Evolutionary conservation across 78 protist species (phyloP), one percentile per base, ranked within the genome.

Genomic region (Diacronema lutheri): DNA sequence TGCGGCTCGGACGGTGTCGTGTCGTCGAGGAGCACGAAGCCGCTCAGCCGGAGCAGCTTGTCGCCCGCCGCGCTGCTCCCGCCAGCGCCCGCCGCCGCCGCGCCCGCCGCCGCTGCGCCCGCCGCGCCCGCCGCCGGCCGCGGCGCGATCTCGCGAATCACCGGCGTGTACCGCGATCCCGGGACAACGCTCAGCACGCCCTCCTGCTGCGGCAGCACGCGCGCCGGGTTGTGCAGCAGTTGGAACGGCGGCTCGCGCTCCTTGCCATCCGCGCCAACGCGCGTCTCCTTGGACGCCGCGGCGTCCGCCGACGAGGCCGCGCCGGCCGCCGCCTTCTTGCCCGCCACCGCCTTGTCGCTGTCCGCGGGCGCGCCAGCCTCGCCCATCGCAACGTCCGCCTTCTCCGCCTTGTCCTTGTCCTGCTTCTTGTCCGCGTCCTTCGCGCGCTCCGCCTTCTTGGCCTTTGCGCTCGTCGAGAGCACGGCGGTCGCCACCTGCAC

Each of bases 131-230:
- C n/a, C 14, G 38, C 29, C 58, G 56, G 41, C 77, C 41, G 26
- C 57, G 33, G 41, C 40, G 41, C 12, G 55, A 40, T 40, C 9
- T 40, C 65, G 57, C 44, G 35, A 16, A 74, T 44, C 11, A 95
- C 77, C 33, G 96, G 95, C 35, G 20, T 78, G 80, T 95, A 96
- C 29, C 95, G 46, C 37, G 62, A 37, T 6, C 83, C 84, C 19
- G 66, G 88, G 35, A 85, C 89, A 26, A 88, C 74, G 29, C 50
- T 19, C 26, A 93, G 41, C 62, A 64, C 38, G 46, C 35, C 77
- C 40, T 90, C 44, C 88, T 96, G 99, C 40, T 81, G 82, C 73
- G 84, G 86, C 29, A 93, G 86, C 20, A 96, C 93, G 46, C 99
- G 87, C 57, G 95, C 86, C 37, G 99, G 97, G 88, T 94, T 95